phyloP scores from a whole-genome alignment of 202 grass and related monocot genomes.

The Hordeum pubiflorum region DNA sequence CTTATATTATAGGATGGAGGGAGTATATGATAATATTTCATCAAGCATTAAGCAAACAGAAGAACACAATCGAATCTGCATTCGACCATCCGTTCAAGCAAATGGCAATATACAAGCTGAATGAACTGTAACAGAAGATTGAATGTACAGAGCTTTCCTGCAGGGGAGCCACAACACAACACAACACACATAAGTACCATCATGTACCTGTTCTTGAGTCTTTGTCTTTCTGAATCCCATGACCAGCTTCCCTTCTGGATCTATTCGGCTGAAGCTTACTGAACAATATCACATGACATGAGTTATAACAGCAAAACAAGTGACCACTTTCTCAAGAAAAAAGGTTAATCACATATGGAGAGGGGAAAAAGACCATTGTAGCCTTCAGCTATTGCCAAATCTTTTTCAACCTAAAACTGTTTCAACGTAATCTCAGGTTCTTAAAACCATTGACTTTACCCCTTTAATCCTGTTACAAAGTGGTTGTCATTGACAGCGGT shows the following conservation, averaged over 20 bases:
- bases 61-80: background rate
- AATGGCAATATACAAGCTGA: background rate
- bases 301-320: background rate
- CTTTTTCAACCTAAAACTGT: background rate
- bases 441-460: background rate
- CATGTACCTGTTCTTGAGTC: constrained; percentile 53
- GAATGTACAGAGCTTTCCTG: background rate
- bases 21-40: background rate
- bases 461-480: background rate
- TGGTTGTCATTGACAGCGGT: background rate
- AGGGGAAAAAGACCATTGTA: background rate
- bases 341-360: background rate
- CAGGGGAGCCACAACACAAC: background rate
- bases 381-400: background rate
- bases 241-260: constrained; percentile 91
- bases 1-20: no score
- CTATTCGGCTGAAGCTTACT: constrained; percentile 94
- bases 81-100: background rate
- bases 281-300: constrained; percentile 14
- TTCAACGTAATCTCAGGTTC: background rate
- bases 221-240: constrained; percentile 95
- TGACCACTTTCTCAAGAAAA: background rate
- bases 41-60: background rate
- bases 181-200: background rate
- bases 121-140: background rate